phyloP scores from a whole-genome alignment of 306 rosid genomes.

The Corylus americana region DNA sequence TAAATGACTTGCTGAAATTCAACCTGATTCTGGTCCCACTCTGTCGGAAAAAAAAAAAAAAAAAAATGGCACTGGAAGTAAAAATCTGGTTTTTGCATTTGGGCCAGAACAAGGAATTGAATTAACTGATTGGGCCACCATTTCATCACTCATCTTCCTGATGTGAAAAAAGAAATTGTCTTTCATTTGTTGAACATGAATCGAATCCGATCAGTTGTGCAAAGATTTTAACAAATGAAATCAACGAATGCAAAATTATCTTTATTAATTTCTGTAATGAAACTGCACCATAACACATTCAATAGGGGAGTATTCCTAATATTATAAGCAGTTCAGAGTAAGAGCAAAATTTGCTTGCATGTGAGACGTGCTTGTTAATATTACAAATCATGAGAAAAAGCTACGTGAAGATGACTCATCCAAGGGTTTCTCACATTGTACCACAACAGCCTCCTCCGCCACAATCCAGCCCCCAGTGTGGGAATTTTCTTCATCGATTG shows the following conservation, averaged over 20 bases:
- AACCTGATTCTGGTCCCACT: too few relatives aligned
- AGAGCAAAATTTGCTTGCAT: not conserved
- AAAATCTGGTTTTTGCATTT: too few relatives aligned
- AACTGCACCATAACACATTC: not conserved
- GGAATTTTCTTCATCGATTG: slow-evolving; percentile 35
- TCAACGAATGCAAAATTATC: not conserved
- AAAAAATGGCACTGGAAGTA: too few relatives aligned
- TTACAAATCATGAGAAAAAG: slow-evolving; percentile 34
- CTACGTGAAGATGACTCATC: slow-evolving; percentile 23
- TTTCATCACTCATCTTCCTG: too few relatives aligned
- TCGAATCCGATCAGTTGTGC: too few relatives aligned
- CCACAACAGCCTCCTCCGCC: slow-evolving; percentile 64
- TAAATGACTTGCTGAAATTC: too few relatives aligned
- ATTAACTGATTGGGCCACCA: too few relatives aligned
- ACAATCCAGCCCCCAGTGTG: slow-evolving; percentile 53
- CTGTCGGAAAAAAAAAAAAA: too few relatives aligned
- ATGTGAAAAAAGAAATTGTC: too few relatives aligned
- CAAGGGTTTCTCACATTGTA: slow-evolving; percentile 56
- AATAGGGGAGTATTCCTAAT: not conserved
- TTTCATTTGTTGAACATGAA: too few relatives aligned
- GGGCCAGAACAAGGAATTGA: too few relatives aligned
- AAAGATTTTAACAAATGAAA: not conserved
- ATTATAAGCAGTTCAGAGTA: not conserved
- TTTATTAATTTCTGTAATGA: slow-evolving; percentile 8
- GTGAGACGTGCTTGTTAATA: not conserved